phyloP scores from a whole-genome alignment of 345 rosid genomes.

The Melastoma malabathricum region DNA sequence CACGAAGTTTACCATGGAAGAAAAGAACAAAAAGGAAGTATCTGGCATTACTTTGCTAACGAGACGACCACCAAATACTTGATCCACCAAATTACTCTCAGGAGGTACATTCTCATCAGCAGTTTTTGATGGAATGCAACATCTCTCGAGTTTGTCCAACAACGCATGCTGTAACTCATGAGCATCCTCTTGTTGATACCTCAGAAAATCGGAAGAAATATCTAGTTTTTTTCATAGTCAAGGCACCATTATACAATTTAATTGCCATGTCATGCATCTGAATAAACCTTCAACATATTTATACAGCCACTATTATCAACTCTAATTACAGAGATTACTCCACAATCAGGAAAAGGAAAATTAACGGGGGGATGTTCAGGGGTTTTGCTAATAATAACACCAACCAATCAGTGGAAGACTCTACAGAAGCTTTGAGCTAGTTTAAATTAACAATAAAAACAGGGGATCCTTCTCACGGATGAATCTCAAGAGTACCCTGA shows the following conservation, averaged over 20 bases:
- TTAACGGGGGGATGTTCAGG: no score
- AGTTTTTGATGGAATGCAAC: conserved; percentile 30
- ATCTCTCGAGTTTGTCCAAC: conserved; percentile 53
- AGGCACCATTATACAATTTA: conserved; percentile 14
- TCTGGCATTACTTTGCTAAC: conserved; percentile 43
- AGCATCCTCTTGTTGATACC: conserved; percentile 74
- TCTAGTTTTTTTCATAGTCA: conserved; percentile 24
- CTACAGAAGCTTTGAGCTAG: no score
- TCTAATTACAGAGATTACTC: no score
- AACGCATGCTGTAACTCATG: conserved; percentile 74
- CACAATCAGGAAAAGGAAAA: no score
- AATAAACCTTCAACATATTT: no score
- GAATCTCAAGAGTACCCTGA: no score
- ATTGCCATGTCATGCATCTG: no score
- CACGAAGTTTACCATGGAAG: background rate
- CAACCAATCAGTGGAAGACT: no score
- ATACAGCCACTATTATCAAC: no score
- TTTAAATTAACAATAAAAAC: no score
- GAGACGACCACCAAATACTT: conserved; percentile 59
- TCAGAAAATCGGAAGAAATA: conserved; percentile 40
- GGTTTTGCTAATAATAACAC: no score
- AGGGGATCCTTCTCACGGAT: no score
- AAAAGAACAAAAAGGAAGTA: background rate
- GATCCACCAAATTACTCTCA: conserved; percentile 35
- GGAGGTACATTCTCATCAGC: conserved; percentile 12